Base-by-base conservation (phyloP, 139 green algal species). In the Edaphochlamys debaryana region DNA sequence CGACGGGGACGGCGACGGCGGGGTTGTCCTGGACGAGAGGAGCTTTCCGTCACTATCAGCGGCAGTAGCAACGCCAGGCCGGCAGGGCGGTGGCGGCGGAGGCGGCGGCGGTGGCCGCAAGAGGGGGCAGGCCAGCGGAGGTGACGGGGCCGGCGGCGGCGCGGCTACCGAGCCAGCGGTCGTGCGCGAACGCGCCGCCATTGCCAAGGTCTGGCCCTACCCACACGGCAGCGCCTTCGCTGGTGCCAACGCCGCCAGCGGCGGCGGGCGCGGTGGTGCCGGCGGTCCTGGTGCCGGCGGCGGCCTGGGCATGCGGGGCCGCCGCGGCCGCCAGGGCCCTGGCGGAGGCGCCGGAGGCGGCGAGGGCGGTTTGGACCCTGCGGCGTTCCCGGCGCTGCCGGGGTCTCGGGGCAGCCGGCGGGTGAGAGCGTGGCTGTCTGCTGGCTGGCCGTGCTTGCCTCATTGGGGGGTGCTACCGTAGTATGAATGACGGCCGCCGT, bases 31-130 rank as follows among this genome's bases (percentile, higher is more conserved):
- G 76, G 60, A 82, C 76, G 76, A 82, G 42, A 32, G 52, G 63
- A 82, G 76, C 42, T 82, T 82, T 20, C 76, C 76, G 3, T 82
- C 76, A 34, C 76, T 82, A 63, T 62, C 76, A 22, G 73, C 29
- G 37, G 73, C 73, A 56, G 63, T 68, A 30, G 75, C 75, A 30
- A 41, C 4, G 42, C 30, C 74, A 80, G 58, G 29, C 32, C 29
- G 75, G 73, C 37, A 41, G 62, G 56, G 52, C 32, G 60, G 56
- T 34, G 62, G 29, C 38, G 19, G 74, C 60, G 0, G 60, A 19
- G 74, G 60, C 36, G 34, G 34, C 64, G 64, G 34, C 64, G 38
- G 56, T 37, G 58, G 40, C 4, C 36, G 36, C 38, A 73, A 34
- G 37, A 34, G 67, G 42, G 42, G 69, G 42, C 30, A 41, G 38